These are phyloP conservation scores for Olyra latifolia DNA, from an alignment of 176 grass and related monocot species.

Conservation along the genomic window DNA sequence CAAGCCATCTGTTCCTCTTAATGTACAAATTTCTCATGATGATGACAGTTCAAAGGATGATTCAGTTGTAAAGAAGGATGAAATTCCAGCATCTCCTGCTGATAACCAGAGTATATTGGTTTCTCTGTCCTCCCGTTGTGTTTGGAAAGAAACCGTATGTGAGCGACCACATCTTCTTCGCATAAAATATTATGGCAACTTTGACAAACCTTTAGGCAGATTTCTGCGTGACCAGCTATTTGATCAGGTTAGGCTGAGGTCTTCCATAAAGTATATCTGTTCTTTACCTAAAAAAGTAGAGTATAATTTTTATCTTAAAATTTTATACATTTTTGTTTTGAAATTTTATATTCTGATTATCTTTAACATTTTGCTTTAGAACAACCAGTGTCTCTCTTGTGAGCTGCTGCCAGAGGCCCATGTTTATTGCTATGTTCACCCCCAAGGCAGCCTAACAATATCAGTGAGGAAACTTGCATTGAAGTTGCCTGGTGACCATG, in stretches of 20 bases:
- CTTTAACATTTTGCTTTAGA: constrained; percentile 50
- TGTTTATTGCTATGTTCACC: constrained; percentile 96
- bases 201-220: constrained; percentile 89
- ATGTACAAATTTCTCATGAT: constrained; percentile 50
- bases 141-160: constrained; percentile 83
- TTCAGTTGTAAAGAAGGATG: constrained; percentile 49
- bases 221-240: constrained; percentile 91
- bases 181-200: constrained; percentile 96
- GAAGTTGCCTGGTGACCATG: constrained; percentile 66
- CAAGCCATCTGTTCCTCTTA: constrained; percentile 25
- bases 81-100: constrained; percentile 73
- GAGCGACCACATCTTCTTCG: constrained; percentile 83
- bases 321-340: constrained; percentile 4
- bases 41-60: constrained; percentile 36
- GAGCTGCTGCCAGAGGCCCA: constrained; percentile 91
- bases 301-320: neutral
- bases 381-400: constrained; percentile 67
- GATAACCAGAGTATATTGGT: constrained; percentile 99
- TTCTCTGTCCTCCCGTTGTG: constrained; percentile 85
- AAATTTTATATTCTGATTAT: constrained; percentile 24
- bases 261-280: neutral
- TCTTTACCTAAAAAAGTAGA: neutral
- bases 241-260: constrained; percentile 77
- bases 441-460: constrained; percentile 91
- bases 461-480: constrained; percentile 77